Conservation (phyloP, 805 yeast genomes). For the Yarrowia sp. region DNA sequence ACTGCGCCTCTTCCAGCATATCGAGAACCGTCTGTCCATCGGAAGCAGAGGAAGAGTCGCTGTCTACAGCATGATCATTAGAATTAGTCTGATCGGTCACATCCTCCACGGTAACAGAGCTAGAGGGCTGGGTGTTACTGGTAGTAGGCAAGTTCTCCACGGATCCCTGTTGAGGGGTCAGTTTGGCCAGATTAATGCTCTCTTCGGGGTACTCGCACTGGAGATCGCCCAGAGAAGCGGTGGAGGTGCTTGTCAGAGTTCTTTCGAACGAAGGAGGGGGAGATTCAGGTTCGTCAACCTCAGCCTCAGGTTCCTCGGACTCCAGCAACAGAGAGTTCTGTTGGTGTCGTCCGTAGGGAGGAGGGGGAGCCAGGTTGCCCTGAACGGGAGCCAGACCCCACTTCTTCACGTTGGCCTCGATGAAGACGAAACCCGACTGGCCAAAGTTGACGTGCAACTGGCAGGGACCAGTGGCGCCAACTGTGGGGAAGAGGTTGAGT, state of each 20-base stretch:
- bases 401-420: conserved; percentile 90
- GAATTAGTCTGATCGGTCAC: neutral
- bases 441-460: conserved; percentile 89
- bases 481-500: conserved; percentile 79
- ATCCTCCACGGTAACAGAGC: conserved; percentile 15
- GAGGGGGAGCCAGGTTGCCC: conserved; percentile 92
- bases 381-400: conserved; percentile 95
- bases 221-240: conserved; percentile 33
- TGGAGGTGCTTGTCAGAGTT: conserved; percentile 18
- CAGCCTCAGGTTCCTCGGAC: conserved; percentile 21
- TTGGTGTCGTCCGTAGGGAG: conserved; percentile 81
- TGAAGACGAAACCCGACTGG: conserved; percentile 84
- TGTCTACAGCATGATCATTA: neutral
- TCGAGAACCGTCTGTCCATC: conserved; percentile 22
- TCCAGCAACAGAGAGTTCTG: conserved; percentile 69
- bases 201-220: conserved; percentile 31
- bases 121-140: neutral
- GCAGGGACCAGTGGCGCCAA: conserved; percentile 85
- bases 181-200: conserved; percentile 27
- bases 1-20: conserved; percentile 25
- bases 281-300: conserved; percentile 10
- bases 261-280: conserved; percentile 29
- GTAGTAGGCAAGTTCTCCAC: conserved; percentile 3
- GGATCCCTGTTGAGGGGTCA: conserved; percentile 20
- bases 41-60: neutral